Base-by-base conservation (phyloP, 495 filamentous ascomycete genomes). In the Podospora comata region DNA sequence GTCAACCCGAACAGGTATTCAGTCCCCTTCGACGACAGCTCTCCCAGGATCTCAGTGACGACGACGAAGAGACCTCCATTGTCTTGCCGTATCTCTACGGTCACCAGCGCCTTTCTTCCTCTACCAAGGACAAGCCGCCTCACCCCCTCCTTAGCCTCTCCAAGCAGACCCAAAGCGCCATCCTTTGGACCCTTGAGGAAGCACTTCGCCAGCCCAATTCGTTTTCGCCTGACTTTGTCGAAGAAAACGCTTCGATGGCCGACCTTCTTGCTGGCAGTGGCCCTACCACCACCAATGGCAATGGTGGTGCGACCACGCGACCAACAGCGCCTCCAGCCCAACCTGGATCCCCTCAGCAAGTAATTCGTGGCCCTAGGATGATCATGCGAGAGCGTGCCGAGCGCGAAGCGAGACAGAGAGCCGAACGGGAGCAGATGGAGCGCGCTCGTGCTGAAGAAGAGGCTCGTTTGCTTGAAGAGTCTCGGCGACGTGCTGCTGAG, bases 161-260 rank as follows among this genome's bases (percentile, higher is more conserved):
- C 30, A 79, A 77, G 66, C 80, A 84, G 28, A 82, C 79, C 26
- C 80, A 79, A 67, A 83, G 79, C 70, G 94, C 95, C 19, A 93
- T 99, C 75, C 89, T 92, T 69, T 97, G 89, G 84, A 87, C 92
- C 5, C 87, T 98, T 60, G 94, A 99, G 82, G 92, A 94, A 80
- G 95, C 91, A 59, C 84, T 97, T 62, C 90, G 94, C 62, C 86
- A 88, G 54, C 94, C 95, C 1, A 85, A 93, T 67, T 84, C 87
- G 13, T 95, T 99, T 79, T 93, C 93, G 4, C 85, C 92, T 18
- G 93, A 96, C 76, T 83, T 87, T 57, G 86, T 89, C 65, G 95
- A 99, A 83, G 89, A 94, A 84, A 92, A 93, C 89, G 93, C 94
- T 73, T 86, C 89, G 70, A 98, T 99, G 95, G 89, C 95, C 72